Percentiles rank a stretch among this genome's conserved stretches.
phyloP scores from a whole-genome alignment of 495 filamentous ascomycete species.

The Lophiostoma macrostomum region DNA sequence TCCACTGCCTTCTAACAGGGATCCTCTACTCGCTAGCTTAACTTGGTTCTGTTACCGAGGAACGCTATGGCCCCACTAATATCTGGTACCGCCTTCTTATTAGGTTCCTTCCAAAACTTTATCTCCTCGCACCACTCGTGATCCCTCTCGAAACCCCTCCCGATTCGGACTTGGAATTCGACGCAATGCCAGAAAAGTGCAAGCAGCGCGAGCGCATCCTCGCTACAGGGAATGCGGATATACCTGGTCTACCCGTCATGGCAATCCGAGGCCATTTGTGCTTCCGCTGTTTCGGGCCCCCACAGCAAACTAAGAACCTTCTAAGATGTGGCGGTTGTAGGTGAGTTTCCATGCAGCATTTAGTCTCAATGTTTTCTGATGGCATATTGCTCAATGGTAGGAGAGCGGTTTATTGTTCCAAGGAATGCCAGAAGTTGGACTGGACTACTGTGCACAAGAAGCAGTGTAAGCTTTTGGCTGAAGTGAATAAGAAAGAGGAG shows the following conservation, averaged over 20 bases:
- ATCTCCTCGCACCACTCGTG: too few relatives aligned
- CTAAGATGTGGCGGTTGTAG: conserved; percentile 16
- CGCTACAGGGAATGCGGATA: neutral
- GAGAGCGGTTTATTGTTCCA: conserved; percentile 18
- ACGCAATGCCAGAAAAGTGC: conserved; percentile 22
- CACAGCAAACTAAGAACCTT: conserved; percentile 3
- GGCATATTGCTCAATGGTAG: too few relatives aligned
- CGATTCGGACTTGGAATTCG: too few relatives aligned
- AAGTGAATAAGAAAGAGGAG: conserved; percentile 14
- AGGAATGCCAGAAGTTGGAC: conserved; percentile 18
- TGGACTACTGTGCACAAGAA: conserved; percentile 16
- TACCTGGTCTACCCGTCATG: conserved; percentile 9
- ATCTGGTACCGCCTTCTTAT: too few relatives aligned
- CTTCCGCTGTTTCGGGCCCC: conserved; percentile 16
- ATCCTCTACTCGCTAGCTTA: too few relatives aligned
- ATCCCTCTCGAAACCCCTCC: too few relatives aligned
- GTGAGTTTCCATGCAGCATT: too few relatives aligned
- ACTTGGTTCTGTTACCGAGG: too few relatives aligned
- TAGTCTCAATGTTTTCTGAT: too few relatives aligned
- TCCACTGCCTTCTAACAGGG: too few relatives aligned
- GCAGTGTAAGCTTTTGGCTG: conserved; percentile 20
- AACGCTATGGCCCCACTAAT: too few relatives aligned
- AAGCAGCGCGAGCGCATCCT: conserved; percentile 14
- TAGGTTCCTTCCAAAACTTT: too few relatives aligned
- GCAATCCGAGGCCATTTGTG: conserved; percentile 16